Evolutionary conservation across 176 grass and related monocot genomes (phyloP), one percentile per base, ranked within the genome.

Genomic region (Rhynchospora tenuis): DNA sequence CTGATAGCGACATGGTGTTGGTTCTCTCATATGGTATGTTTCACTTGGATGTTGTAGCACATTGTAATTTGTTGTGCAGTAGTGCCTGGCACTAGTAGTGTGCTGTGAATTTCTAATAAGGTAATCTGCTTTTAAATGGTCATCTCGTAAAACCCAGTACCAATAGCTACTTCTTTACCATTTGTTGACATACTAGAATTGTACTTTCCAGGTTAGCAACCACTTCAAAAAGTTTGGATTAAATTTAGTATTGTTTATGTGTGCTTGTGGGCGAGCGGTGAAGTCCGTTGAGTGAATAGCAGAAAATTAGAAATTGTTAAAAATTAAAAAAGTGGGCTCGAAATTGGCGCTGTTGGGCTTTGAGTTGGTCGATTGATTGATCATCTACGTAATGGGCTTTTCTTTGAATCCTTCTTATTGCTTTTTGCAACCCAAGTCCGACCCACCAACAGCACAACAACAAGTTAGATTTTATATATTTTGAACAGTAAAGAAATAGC

Each of bases 21-120:
- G 90, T 98, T 72, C 89, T 98, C 65, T 94, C 95, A 56, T 98
- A 98, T 19, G 95, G 95, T 98, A 94, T 50, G 88, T 82, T 84
- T 56, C 8, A 73, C n/a, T 15, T 31, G 17, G 42, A 44, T 71
- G 73, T 79, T 48, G 14, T 38, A 55, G 9, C 38, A 22, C 57
- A 54, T 26, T 83, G 0, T 11, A 83, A 50, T 50, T 71, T 28
- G 7, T 16, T 7, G 27, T 28, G 22, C 22, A 58, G 3, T 6
- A 61, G 46, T 57, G 29, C 13, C 11, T 33, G 28, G 3, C 2
- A 14, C 12, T 52, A 15, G 50, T 14, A 10, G 50, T 52, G 12
- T 52, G 50, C 12, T 14, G 50, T 52, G 55, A 58, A 58, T 19
- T 15, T 56, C 14, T 16, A 6, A 38, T 2, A 38, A 17, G 19